Base-by-base conservation (phyloP, 495 filamentous ascomycete genomes). In the Lasiosphaeria ovina region DNA sequence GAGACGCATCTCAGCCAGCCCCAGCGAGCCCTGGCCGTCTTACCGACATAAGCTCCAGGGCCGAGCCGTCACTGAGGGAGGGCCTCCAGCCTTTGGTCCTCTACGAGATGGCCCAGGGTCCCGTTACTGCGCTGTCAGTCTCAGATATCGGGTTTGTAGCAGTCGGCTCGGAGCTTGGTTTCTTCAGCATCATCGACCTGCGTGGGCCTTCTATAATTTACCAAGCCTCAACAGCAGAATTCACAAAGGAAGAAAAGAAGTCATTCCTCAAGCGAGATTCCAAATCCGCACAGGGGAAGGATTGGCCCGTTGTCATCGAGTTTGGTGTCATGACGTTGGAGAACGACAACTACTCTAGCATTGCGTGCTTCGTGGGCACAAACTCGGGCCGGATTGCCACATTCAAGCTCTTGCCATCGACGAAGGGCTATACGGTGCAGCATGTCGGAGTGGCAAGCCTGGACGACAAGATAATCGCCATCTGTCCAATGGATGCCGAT, bases 301-400 rank as follows among this genome's bases (percentile, higher is more conserved):
- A 95, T 69, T 96, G 85, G 85, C 85, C 85, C 35, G 90, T 87
- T 6, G 77, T 74, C 44, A 81, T 97, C 10, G 90, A 97, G 72
- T 98, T 98, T 77, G 91, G 90, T 59, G 90, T 97, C 35, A 87
- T 98, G 85, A 94, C 88, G 11, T 77, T 97, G 17, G 94, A 98
- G 49, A 90, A 88, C 0, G 93, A 97, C 73, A 88, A 90, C 62
- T 98, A 96, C 67, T 97, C 93, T 6, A 96, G 90, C 64, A 96
- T 98, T 57, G 85, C 88, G 51, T 88, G 93, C 64, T 96, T 97
- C 66, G 88, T 94, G 4, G 94, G 95, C 9, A 98, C 93, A 0
- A 92, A 88, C 65, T 66, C 85, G 40, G 94, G 94, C 24, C 87
- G 87, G 59, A 75, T 97, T 35, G 85, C 85, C 17, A 97, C 94